Evolutionary conservation across 441 rosid species (phyloP).

Genomic region (Cnidoscolus chayamansa): DNA sequence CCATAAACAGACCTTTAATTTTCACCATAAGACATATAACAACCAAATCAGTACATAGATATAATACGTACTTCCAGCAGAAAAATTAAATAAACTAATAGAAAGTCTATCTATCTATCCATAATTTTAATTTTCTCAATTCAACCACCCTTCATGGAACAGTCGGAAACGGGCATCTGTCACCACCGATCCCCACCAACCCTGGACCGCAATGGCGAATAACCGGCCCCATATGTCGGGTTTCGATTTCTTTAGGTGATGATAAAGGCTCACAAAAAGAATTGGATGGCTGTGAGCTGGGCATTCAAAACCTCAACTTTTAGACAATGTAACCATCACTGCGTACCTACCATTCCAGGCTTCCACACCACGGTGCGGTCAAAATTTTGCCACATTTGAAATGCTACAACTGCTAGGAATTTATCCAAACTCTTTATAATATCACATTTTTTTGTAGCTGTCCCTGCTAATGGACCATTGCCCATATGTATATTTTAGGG

Average conservation of each 20-base stretch:
- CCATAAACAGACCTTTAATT: constrained; percentile 84
- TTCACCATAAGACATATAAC: constrained; percentile 18
- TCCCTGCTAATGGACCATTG: too few relatives aligned
- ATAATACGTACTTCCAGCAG: too few relatives aligned
- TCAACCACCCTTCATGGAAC: constrained; percentile 18
- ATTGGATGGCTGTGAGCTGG: constrained; percentile 32
- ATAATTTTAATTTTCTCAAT: background rate
- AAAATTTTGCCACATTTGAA: constrained; percentile 17
- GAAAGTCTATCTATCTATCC: background rate
- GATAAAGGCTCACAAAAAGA: constrained; percentile 14
- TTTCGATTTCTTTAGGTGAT: constrained; percentile 22
- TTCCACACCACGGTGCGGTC: constrained; percentile 11
- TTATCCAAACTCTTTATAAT: too few relatives aligned
- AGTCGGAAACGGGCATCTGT: constrained; percentile 29
- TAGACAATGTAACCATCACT: constrained; percentile 6
- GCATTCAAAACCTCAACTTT: constrained; percentile 10
- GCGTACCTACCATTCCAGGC: constrained; percentile 1
- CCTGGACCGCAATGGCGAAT: constrained; percentile 34
- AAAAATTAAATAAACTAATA: too few relatives aligned
- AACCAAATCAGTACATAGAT: constrained; percentile 13
- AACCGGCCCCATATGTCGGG: constrained; percentile 53
- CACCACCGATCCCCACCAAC: constrained; percentile 40
- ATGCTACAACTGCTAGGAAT: too few relatives aligned
- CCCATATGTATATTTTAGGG: too few relatives aligned
- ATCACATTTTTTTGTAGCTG: too few relatives aligned